These are phyloP conservation scores for Lentinula lateritia DNA, from an alignment of 768 basidiomycete genomes.

Conservation along the genomic window DNA sequence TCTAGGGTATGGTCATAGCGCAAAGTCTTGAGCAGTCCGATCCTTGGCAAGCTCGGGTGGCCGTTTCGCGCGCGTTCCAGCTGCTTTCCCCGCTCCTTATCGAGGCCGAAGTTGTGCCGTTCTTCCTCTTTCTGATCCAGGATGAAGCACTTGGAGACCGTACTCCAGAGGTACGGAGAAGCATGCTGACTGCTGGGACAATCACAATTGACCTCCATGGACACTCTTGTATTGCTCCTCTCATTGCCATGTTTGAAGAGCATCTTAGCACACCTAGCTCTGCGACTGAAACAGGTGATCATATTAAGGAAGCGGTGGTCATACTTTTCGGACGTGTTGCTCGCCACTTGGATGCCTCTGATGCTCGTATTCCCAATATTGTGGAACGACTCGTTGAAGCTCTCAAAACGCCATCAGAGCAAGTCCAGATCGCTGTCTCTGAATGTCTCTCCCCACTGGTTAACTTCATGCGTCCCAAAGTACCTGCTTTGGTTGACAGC, in stretches of 20 bases:
- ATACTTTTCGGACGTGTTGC: conserved; percentile 93
- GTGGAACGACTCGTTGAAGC: conserved; percentile 85
- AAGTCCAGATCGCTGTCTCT: conserved; percentile 94
- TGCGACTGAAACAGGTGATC: conserved; percentile 71
- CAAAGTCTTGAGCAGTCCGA: conserved; percentile 82
- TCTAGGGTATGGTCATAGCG: conserved; percentile 88
- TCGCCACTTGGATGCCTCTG: conserved; percentile 73
- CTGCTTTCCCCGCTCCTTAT: conserved; percentile 63
- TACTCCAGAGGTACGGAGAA: conserved; percentile 70
- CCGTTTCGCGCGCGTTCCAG: conserved; percentile 64
- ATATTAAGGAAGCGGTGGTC: conserved; percentile 91
- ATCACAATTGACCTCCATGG: conserved; percentile 83
- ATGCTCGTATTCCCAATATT: conserved; percentile 73
- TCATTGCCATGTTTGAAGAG: conserved; percentile 79
- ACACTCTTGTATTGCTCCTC: conserved; percentile 55
- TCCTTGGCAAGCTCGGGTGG: conserved; percentile 81
- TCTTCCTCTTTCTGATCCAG: conserved; percentile 85
- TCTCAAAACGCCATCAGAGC: conserved; percentile 89
- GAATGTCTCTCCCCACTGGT: conserved; percentile 92
- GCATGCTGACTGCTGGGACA: conserved; percentile 84
- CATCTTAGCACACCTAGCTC: conserved; percentile 55
- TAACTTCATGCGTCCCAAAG: conserved; percentile 52
- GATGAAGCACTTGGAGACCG: conserved; percentile 87
- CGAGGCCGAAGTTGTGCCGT: conserved; percentile 51
- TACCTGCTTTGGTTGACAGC: conserved; percentile 62